These are phyloP conservation scores for Planoprotostelium fungivorum DNA, from an alignment of 78 protist species.

Conservation along the genomic window DNA sequence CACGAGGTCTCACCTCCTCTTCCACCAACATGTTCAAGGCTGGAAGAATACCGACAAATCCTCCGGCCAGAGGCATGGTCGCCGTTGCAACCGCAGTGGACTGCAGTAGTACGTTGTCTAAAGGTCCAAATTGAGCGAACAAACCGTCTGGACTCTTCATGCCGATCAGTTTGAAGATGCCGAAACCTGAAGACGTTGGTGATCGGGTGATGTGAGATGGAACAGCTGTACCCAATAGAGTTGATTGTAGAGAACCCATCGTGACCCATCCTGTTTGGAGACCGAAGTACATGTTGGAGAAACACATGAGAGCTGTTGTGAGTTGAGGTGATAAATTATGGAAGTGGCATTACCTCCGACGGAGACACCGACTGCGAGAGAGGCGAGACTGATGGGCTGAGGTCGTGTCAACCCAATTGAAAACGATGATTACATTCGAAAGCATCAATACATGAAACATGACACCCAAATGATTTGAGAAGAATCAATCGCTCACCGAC, in stretches of 20 bases:
- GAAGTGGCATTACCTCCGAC: not conserved
- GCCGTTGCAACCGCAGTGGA: slow-evolving; percentile 73
- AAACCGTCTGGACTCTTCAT: not conserved
- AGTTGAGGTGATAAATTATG: not conserved
- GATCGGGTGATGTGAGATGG: slow-evolving; percentile 9
- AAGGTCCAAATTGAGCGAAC: slow-evolving; percentile 18
- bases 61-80: slow-evolving; percentile 77
- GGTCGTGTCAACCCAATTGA: too few species aligned
- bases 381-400: not conserved
- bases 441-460: too few species aligned
- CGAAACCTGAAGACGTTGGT: slow-evolving; percentile 8
- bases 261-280: slow-evolving; percentile 69
- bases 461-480: too few species aligned
- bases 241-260: slow-evolving; percentile 47
- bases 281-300: slow-evolving; percentile 72
- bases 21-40: slow-evolving; percentile 26
- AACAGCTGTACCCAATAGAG: slow-evolving; percentile 43
- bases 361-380: not conserved
- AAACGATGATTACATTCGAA: too few species aligned
- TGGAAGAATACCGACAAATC: slow-evolving; percentile 65
- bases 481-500: too few species aligned
- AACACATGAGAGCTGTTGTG: slow-evolving; percentile 44
- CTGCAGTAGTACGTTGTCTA: slow-evolving; percentile 59
- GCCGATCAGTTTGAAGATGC: slow-evolving; percentile 24
- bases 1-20: slow-evolving; percentile 17